A percentile compares a stretch with the other conserved stretches of the same genome.
These are phyloP conservation scores for Blepharisma stoltei DNA, from an alignment of 73 alveolate genomes.

Conservation along the genomic window DNA sequence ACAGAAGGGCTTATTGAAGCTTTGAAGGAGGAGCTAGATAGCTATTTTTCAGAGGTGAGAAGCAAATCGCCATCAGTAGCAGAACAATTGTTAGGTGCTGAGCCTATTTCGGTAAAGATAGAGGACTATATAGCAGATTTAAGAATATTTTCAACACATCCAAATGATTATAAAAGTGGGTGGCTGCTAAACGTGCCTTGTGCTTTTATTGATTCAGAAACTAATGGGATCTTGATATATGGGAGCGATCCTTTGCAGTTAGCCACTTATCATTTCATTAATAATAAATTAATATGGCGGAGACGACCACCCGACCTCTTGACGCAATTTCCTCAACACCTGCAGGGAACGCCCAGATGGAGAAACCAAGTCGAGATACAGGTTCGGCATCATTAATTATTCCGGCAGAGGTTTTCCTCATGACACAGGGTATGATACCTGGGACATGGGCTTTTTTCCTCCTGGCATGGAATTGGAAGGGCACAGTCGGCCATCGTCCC, in stretches of 20 bases:
- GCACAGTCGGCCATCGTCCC: too few relatives aligned
- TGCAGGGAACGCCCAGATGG: too few relatives aligned
- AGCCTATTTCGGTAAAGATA: background rate
- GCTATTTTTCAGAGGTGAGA: background rate
- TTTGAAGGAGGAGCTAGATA: background rate
- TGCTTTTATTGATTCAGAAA: background rate
- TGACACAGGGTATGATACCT: too few relatives aligned
- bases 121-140: background rate
- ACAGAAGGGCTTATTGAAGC: background rate
- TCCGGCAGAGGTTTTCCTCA: too few relatives aligned
- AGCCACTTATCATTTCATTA: slow-evolving; percentile 17
- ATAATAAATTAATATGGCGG: too few relatives aligned
- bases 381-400: too few relatives aligned
- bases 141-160: background rate
- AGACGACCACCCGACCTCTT: too few relatives aligned
- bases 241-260: background rate
- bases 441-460: too few relatives aligned
- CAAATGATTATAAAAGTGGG: background rate
- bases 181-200: slow-evolving; percentile 7
- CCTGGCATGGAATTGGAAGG: too few relatives aligned
- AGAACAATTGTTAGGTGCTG: slow-evolving; percentile 13
- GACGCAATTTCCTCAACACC: too few relatives aligned
- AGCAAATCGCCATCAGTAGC: background rate
- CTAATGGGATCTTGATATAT: background rate
- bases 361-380: too few relatives aligned